Evolutionary conservation across 441 rosid genomes (phyloP), one percentile per base, ranked within the genome.

Genomic region (Dalechampia spathulata): DNA sequence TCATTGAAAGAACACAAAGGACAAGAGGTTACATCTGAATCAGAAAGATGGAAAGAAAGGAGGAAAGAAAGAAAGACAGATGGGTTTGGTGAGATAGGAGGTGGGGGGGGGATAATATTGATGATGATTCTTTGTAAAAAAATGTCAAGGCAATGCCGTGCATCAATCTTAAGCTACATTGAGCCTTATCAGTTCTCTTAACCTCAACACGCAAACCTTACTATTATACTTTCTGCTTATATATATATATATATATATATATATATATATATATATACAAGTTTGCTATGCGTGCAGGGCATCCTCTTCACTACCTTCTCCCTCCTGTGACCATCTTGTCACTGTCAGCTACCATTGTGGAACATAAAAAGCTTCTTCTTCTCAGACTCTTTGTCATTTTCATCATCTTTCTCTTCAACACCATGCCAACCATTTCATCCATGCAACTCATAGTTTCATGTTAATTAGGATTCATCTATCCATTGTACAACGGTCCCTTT

Each of bases 21-120:
- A 21, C 39, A 40, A 50, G 48, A 60, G 56, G 41, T 49, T 11
- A 60, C 64, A 57, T 50, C 64, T 51, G 64, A 60, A 60, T 38
- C 19, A 44, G 32, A 44, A 20, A 54, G 43, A 15, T 6, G 10
- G 50, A 30, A 44, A 26, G 58, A 26, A 37, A 23, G 27, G 10
- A 36, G 16, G 27, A 52, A 2, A 34, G 42, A 17, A 14, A 25
- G 40, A 32, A 9, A 23, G 39, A 34, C 20, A 12, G 55, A 51
- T 32, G 41, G 26, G 15, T 2, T 34, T 34, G 38, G 11, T 11
- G 8, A 11, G 38, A 34, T 3, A 7, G 7, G 32, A 28, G 3
- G 32, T n/a, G n/a, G n/a, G 32, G 7, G 7, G 32, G 7, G 32
- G 7, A 28, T 28, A 34, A 34, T 40, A n/a, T n/a, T 14, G 34